Conservation (phyloP, 2,329 filamentous ascomycete species). For the Diaporthe sp. region DNA sequence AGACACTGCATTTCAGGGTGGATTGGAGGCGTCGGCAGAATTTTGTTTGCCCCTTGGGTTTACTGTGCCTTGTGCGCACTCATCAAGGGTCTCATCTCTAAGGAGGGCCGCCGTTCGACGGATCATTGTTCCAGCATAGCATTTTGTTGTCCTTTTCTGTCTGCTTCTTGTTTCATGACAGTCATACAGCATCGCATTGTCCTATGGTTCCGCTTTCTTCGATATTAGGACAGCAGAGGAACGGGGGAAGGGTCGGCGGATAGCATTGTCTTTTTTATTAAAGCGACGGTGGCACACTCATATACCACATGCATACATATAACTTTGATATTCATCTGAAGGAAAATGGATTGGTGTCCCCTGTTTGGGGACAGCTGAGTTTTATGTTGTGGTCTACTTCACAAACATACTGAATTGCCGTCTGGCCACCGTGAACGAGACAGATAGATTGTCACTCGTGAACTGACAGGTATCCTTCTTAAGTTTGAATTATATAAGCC, state of each 20-base stretch:
- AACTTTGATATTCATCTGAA: background rate
- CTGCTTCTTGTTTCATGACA: background rate
- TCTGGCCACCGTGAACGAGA: background rate
- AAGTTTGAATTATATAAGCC: no score
- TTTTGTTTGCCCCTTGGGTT: conserved; percentile 4
- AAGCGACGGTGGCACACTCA: conserved; percentile 15
- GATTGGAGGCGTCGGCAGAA: conserved; percentile 14
- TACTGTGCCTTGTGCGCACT: background rate
- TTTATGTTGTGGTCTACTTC: no score
- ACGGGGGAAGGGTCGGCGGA: background rate
- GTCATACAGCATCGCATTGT: conserved; percentile 29
- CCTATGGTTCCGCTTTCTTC: background rate
- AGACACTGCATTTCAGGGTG: conserved; percentile 1
- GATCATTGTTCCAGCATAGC: background rate
- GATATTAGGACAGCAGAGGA: background rate
- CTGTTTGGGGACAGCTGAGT: background rate
- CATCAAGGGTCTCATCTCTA: background rate
- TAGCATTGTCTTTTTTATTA: conserved; percentile 9
- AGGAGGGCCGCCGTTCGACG: background rate
- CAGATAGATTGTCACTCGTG: background rate
- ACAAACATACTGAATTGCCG: no score
- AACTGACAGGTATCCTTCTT: no score
- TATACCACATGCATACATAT: conserved; percentile 18
- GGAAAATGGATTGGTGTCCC: background rate
- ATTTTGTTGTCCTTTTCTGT: conserved; percentile 6